Evolutionary conservation across 2,329 filamentous ascomycete species (phyloP), one percentile per base, ranked within the genome.

Genomic region (Proliferodiscus dingleyae): DNA sequence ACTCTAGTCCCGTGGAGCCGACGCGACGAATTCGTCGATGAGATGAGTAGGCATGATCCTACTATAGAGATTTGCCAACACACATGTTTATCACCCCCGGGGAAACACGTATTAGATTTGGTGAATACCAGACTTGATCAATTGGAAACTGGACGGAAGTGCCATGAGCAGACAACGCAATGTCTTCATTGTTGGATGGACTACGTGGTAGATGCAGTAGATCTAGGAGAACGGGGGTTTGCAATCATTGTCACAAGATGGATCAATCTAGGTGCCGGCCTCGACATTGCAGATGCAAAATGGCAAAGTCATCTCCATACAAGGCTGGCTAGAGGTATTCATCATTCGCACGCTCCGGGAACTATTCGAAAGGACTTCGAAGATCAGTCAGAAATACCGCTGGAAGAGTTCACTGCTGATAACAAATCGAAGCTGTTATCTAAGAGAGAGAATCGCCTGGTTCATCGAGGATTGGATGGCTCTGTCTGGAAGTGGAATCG

Each of bases 211-310:
- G 43, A 49, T 43, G 40, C n/a, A 32, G 22, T 44, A 41, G 45
- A 53, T 28, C 33, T 50, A 41, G 46, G 51, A 22, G 49, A 46
- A 30, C 13, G 40, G 43, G 46, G 46, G 6, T 45, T 37, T 46
- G 48, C 42, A 30, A 26, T 49, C 8, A 10, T 40, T 47, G 15
- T 40, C 37, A 52, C 51, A 38, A 37, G 39, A 43, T 53, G 51
- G 51, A 32, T 49, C 43, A 45, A 53, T 47, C 43, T 53, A 21
- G 51, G 49, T 45, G 45, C 45, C 34, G 51, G 49, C 34, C 28
- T 53, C 40, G 28, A 49, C 28, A 33, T 29, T 41, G 30, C 29
- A 42, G 51, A 52, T 49, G 21, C 43, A 41, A 52, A 52, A 49
- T 52, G 49, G 49, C 26, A 46, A 41, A 46, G 37, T 37, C 39